Evolutionary conservation across 1,139 yeast genomes (phyloP).

Genomic region (Saccharomycopsis phalli): DNA sequence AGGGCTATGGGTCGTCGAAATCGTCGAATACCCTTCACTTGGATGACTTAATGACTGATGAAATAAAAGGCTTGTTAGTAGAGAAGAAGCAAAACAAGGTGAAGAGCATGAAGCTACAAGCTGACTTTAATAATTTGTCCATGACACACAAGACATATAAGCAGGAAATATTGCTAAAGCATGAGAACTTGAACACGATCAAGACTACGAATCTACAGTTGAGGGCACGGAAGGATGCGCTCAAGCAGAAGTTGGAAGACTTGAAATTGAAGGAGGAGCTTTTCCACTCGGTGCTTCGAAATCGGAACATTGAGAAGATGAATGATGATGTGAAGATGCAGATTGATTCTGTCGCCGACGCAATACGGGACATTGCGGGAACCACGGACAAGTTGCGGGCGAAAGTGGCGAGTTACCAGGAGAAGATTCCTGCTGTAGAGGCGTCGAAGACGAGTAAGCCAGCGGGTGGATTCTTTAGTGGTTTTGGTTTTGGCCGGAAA

Average conservation of each 20-base stretch:
- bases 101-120: conserved; percentile 15
- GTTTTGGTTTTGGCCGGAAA: conserved; percentile 13
- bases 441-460: not conserved
- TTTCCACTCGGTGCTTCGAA: conserved; percentile 12
- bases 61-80: conserved; percentile 9
- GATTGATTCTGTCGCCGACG: conserved; percentile 10
- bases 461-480: conserved; percentile 10
- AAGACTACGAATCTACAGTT: conserved; percentile 15
- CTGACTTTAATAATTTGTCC: conserved; percentile 17
- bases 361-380: conserved; percentile 9
- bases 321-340: conserved; percentile 16
- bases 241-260: conserved; percentile 9
- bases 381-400: conserved; percentile 4
- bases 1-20: conserved; percentile 1
- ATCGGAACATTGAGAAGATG: conserved; percentile 13
- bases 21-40: conserved; percentile 2
- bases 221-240: conserved; percentile 12
- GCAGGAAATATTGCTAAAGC: conserved; percentile 16
- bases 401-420: not conserved
- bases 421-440: not conserved
- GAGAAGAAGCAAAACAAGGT: conserved; percentile 16
- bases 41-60: conserved; percentile 6
- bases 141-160: conserved; percentile 18
- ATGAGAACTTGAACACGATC: conserved; percentile 14
- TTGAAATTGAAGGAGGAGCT: conserved; percentile 17